Conservation (phyloP, 2,329 filamentous ascomycete genomes). For the Truncatella angustata region DNA sequence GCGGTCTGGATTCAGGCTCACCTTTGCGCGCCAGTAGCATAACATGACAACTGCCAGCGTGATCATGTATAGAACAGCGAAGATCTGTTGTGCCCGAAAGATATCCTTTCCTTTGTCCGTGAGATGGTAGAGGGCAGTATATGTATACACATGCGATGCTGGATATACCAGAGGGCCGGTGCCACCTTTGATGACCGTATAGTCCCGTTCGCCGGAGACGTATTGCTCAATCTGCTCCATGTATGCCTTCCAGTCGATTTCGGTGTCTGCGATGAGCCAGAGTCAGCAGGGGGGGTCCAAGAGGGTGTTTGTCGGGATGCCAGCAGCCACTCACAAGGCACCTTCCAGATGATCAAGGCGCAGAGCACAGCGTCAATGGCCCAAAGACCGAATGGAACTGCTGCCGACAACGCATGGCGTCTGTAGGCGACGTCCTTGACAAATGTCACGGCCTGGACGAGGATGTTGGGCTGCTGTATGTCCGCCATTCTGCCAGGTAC, state of each 20-base stretch:
- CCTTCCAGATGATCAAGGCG: slow-evolving; percentile 71
- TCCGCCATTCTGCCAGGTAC: slow-evolving; percentile 24
- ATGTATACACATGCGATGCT: slow-evolving; percentile 89
- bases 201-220: slow-evolving; percentile 82
- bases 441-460: slow-evolving; percentile 26
- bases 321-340: slow-evolving; percentile 66
- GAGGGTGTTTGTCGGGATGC: neutral
- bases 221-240: slow-evolving; percentile 89
- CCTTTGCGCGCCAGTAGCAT: slow-evolving; percentile 75
- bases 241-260: slow-evolving; percentile 97
- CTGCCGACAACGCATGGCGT: slow-evolving; percentile 46
- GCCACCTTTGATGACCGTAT: slow-evolving; percentile 77
- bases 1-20: slow-evolving; percentile 29
- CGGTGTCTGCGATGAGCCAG: slow-evolving; percentile 63
- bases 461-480: slow-evolving; percentile 19
- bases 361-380: slow-evolving; percentile 71
- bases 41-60: slow-evolving; percentile 75
- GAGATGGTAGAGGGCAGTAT: slow-evolving; percentile 73
- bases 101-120: slow-evolving; percentile 78
- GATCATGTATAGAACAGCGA: slow-evolving; percentile 74
- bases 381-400: slow-evolving; percentile 61
- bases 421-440: slow-evolving; percentile 46
- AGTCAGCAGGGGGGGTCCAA: neutral
- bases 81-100: slow-evolving; percentile 76
- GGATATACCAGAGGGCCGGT: slow-evolving; percentile 96